Base-by-base conservation (phyloP, 2,329 filamentous ascomycete species). In the Talaromyces verruculosus region DNA sequence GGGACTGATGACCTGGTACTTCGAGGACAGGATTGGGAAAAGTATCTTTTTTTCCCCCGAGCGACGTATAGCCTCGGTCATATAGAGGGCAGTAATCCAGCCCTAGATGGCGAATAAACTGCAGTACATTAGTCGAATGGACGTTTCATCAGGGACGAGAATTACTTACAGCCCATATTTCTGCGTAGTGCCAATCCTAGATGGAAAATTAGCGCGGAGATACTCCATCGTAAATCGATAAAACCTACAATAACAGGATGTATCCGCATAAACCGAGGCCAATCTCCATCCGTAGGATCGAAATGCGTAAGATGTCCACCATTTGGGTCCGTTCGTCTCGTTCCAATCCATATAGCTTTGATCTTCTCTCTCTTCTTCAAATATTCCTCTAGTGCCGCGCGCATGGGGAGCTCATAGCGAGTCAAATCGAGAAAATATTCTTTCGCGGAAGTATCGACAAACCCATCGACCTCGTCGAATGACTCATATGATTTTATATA, bases 11-110 rank as follows among this genome's bases (percentile, higher is more conserved):
- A 6, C 39, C 53, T 35, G 64, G 41, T 8, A 61, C 55, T 30
- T 57, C 45, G 17, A 68, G 61, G 30, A 51, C 60, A 10, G 95
- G 95, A 75, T 99, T 99, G 0, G 92, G 93, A 69, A 91, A 86
- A 2, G 95, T 99, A 79, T 99, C 92, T 65, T 88, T 89, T 28
- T 88, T 92, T 2, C 95, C 94, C 22, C 95, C 95, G n/a, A 99
- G 83, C 69, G 91, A 94, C 2, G 95, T 97, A 78, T 95, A 97
- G 10, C 94, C 94, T 70, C 83, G 83, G 76, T 97, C 92, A 77
- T 99, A 99, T 30, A 99, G 83, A 11, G 83, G 80, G 77, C 95
- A 98, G 75, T 97, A 99, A 5, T 89, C 88, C 33, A 98, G 88
- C 1, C 87, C 84, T 35, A 98, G 81, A 73, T 91, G 88, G 35